Percentiles rank a stretch among this genome's conserved stretches.
These are phyloP conservation scores for Dendrothele bispora DNA, from an alignment of 768 basidiomycete species.

Conservation along the genomic window DNA sequence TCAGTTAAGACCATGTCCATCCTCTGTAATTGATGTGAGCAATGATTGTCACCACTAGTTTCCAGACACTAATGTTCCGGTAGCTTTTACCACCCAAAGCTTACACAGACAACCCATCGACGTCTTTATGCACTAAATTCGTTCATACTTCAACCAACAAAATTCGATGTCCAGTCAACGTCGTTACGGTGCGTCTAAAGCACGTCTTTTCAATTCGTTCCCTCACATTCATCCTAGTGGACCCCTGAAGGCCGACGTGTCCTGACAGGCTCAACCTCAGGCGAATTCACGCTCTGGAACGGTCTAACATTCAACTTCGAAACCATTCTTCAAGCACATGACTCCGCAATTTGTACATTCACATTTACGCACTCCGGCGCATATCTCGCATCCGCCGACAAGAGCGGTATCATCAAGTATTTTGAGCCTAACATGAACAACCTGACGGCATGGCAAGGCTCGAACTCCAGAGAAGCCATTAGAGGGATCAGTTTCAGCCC, in stretches of 20 bases:
- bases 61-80: not conserved
- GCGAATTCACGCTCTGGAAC: constrained; percentile 99
- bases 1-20: constrained; percentile 79
- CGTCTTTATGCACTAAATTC: constrained; percentile 94
- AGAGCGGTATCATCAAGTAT: constrained; percentile 94
- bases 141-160: constrained; percentile 99
- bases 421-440: constrained; percentile 99
- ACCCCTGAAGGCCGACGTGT: constrained; percentile 94
- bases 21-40: constrained; percentile 87
- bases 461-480: constrained; percentile 84
- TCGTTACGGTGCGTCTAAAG: constrained; percentile 72
- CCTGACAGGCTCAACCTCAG: constrained; percentile 92
- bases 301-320: constrained; percentile 99
- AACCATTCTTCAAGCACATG: constrained; percentile 98
- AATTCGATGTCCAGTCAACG: constrained; percentile 94
- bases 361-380: constrained; percentile 91
- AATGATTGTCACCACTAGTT: not conserved
- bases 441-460: constrained; percentile 89
- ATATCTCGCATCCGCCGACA: constrained; percentile 91
- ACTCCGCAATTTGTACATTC: constrained; percentile 88
- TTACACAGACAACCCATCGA: constrained; percentile 88
- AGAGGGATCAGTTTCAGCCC: constrained; percentile 91
- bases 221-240: constrained; percentile 51
- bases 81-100: constrained; percentile 94
- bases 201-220: not conserved